phyloP scores from a whole-genome alignment of 2,329 filamentous ascomycete genomes.

The Alternaria triticimaculans region DNA sequence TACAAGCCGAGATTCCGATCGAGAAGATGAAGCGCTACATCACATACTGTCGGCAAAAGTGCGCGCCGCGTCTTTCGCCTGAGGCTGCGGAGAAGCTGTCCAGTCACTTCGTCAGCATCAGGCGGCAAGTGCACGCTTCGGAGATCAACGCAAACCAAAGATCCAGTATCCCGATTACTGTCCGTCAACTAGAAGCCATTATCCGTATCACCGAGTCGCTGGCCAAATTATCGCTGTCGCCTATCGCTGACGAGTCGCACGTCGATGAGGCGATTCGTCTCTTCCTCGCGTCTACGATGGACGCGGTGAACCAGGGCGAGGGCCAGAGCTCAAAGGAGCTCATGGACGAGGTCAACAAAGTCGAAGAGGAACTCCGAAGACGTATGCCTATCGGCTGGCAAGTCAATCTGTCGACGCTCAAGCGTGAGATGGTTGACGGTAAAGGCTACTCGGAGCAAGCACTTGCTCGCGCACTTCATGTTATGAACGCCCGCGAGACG shows the following conservation, averaged over 20 bases:
- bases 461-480: constrained; percentile 81
- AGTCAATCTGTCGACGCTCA: constrained; percentile 83
- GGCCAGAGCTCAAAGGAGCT: constrained; percentile 81
- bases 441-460: constrained; percentile 89
- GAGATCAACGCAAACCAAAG: constrained; percentile 89
- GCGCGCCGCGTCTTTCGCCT: constrained; percentile 86
- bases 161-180: constrained; percentile 94
- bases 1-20: constrained; percentile 86
- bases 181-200: constrained; percentile 95
- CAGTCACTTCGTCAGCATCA: constrained; percentile 95
- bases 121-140: constrained; percentile 88
- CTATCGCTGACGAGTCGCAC: constrained; percentile 86
- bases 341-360: constrained; percentile 84
- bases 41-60: constrained; percentile 94
- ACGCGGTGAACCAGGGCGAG: constrained; percentile 90
- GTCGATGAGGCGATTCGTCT: constrained; percentile 97
- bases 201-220: constrained; percentile 96
- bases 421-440: constrained; percentile 88
- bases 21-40: constrained; percentile 98
- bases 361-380: constrained; percentile 87
- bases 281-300: constrained; percentile 97
- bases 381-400: constrained; percentile 94
- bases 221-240: constrained; percentile 85
- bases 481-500: constrained; percentile 86
- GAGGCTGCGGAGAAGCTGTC: constrained; percentile 95